Evolutionary conservation across 345 rosid species (phyloP).

Genomic region (Clarkia xantiana): DNA sequence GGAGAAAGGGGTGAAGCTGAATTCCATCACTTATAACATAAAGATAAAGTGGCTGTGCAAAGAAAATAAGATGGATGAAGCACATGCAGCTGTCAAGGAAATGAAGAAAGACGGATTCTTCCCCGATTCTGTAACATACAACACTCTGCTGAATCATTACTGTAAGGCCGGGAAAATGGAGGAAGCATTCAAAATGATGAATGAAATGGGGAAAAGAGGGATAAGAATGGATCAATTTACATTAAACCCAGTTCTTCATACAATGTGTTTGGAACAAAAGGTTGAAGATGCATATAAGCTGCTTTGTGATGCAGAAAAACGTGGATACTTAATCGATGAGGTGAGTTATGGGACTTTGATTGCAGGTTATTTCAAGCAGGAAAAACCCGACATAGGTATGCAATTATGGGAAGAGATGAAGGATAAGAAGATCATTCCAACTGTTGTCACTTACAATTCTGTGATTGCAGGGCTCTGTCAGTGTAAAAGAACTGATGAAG

Average conservation of each 20-base stretch:
- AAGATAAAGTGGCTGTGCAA: conserved; percentile 57
- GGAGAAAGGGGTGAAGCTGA: conserved; percentile 37
- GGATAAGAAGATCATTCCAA: conserved; percentile 49
- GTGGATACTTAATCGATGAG: conserved; percentile 71
- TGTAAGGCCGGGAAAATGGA: conserved; percentile 46
- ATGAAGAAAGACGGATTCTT: conserved; percentile 54
- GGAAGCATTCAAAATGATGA: conserved; percentile 54
- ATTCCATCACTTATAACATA: conserved; percentile 50
- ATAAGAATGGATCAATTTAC: conserved; percentile 58
- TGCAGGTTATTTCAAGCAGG: conserved; percentile 46
- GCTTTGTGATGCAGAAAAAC: conserved; percentile 36
- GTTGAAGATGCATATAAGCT: conserved; percentile 41
- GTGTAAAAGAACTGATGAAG: conserved; percentile 46
- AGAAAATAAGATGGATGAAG: conserved; percentile 56
- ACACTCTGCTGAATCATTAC: conserved; percentile 49
- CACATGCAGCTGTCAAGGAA: conserved; percentile 58
- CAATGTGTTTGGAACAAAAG: conserved; percentile 46
- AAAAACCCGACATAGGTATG: conserved; percentile 30
- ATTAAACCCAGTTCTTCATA: conserved; percentile 52
- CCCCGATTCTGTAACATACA: conserved; percentile 57
- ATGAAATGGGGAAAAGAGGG: conserved; percentile 57
- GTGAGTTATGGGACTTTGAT: conserved; percentile 71
- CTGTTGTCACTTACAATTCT: conserved; percentile 48
- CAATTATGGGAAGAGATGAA: conserved; percentile 80
- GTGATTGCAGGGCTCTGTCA: conserved; percentile 57